Conservation (phyloP, 306 rosid species). For the Citrullus colocynthis region DNA sequence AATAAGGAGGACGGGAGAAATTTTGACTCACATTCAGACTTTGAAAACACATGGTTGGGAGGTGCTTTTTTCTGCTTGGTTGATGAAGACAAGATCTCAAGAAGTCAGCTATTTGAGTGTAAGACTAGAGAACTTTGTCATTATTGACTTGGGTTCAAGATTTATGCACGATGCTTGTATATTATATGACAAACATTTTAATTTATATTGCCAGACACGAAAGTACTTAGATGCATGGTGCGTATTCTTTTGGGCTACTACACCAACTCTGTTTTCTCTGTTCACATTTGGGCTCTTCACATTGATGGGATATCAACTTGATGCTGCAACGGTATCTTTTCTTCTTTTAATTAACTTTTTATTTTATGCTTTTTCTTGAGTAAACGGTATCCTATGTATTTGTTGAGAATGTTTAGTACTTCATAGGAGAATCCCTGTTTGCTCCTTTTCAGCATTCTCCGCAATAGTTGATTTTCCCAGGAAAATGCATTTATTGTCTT, state of each 20-base stretch:
- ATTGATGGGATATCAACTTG: slow-evolving; percentile 81
- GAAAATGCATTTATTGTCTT: slow-evolving; percentile 4
- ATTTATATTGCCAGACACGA: slow-evolving; percentile 51
- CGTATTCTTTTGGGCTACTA: slow-evolving; percentile 97
- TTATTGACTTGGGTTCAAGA: slow-evolving; percentile 4
- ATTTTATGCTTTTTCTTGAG: background rate
- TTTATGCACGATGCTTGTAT: background rate
- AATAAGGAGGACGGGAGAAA: slow-evolving; percentile 83
- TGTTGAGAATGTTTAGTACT: slow-evolving; percentile 12
- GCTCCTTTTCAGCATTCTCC: background rate
- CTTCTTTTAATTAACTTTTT: background rate
- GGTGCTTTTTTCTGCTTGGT: slow-evolving; percentile 77
- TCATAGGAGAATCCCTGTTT: slow-evolving; percentile 10
- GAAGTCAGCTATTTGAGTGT: slow-evolving; percentile 85
- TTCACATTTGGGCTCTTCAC: slow-evolving; percentile 83
- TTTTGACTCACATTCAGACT: slow-evolving; percentile 74
- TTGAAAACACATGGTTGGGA: slow-evolving; percentile 95
- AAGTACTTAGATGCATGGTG: slow-evolving; percentile 99
- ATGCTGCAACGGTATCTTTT: slow-evolving; percentile 75
- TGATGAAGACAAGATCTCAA: slow-evolving; percentile 78
- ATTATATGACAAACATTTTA: background rate
- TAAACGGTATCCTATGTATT: slow-evolving; percentile 30
- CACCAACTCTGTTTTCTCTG: slow-evolving; percentile 85
- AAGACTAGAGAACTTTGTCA: slow-evolving; percentile 15
- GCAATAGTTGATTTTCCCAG: background rate